A percentile compares a stretch with the other conserved stretches of the same genome.
phyloP scores from a whole-genome alignment of 345 rosid species.

The Populus nigra region DNA sequence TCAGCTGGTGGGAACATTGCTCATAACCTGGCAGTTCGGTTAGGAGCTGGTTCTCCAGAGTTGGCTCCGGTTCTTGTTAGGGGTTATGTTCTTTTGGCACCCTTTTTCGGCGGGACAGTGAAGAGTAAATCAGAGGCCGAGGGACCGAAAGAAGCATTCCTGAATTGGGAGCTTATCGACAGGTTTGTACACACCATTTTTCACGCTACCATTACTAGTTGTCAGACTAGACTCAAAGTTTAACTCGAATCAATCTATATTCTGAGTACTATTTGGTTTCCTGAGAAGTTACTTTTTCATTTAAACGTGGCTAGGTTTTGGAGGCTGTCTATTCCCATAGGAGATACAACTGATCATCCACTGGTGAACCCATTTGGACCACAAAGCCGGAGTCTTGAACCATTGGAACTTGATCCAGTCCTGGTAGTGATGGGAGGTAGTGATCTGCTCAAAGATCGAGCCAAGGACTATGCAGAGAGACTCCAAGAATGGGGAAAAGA shows the following conservation, averaged over 20 bases:
- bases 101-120: slow-evolving; percentile 49
- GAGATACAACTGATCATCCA: slow-evolving; percentile 57
- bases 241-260: too few species aligned
- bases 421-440: slow-evolving; percentile 50
- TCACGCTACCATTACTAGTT: too few species aligned
- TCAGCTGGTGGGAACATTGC: slow-evolving; percentile 62
- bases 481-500: slow-evolving; percentile 43
- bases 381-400: slow-evolving; percentile 32
- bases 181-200: slow-evolving; percentile 25
- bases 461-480: slow-evolving; percentile 40
- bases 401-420: slow-evolving; percentile 40
- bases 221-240: too few species aligned
- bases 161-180: slow-evolving; percentile 59
- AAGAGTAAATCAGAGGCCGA: slow-evolving; percentile 50
- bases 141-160: slow-evolving; percentile 57
- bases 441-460: slow-evolving; percentile 52
- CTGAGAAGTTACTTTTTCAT: background rate
- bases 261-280: too few species aligned
- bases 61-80: slow-evolving; percentile 45
- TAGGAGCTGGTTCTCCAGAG: slow-evolving; percentile 38
- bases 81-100: slow-evolving; percentile 53
- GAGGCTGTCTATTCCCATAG: slow-evolving; percentile 51
- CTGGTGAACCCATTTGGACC: slow-evolving; percentile 62
- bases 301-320: slow-evolving; percentile 39
- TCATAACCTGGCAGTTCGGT: slow-evolving; percentile 48